These are phyloP conservation scores for Polysphondylium violaceum DNA, from an alignment of 78 protist genomes.

Conservation along the genomic window DNA sequence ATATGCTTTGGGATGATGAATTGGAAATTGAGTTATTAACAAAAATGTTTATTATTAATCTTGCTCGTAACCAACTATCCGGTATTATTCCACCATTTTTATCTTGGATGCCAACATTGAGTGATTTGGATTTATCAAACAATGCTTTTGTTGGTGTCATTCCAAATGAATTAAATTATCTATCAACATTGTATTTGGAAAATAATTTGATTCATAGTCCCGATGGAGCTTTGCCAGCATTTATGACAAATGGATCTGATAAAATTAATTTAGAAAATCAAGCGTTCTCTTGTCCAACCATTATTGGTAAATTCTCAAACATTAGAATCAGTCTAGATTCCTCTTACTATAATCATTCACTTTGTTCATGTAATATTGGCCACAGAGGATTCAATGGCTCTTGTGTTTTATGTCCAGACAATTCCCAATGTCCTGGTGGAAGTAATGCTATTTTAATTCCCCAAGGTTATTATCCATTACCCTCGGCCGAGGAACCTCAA, in stretches of 20 bases:
- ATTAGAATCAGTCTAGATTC: constrained; percentile 51
- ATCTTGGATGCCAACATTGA: constrained; percentile 60
- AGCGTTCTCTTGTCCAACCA: constrained; percentile 47
- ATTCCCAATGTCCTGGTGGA: constrained; percentile 40
- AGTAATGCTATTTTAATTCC: constrained; percentile 42
- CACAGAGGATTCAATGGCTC: constrained; percentile 40
- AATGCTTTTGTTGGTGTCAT: constrained; percentile 31
- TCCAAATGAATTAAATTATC: constrained; percentile 39
- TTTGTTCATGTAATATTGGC: constrained; percentile 31
- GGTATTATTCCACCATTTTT: constrained; percentile 25
- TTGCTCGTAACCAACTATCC: constrained; percentile 8
- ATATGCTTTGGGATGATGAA: constrained; percentile 71
- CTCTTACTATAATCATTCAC: constrained; percentile 21
- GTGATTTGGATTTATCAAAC: constrained; percentile 45
- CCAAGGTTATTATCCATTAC: constrained; percentile 43
- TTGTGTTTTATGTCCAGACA: constrained; percentile 34
- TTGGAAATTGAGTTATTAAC: constrained; percentile 25
- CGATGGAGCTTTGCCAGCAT: constrained; percentile 28
- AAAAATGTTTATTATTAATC: constrained; percentile 29
- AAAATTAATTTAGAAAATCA: constrained; percentile 9
- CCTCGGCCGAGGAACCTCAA: constrained; percentile 21
- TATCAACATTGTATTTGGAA: constrained; percentile 15
- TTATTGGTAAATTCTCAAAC: constrained; percentile 33
- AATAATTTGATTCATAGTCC: neutral
- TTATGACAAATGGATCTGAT: constrained; percentile 10